Conservation (phyloP, 1,284 basidiomycete species). For the Xerocomus minutiporus region DNA sequence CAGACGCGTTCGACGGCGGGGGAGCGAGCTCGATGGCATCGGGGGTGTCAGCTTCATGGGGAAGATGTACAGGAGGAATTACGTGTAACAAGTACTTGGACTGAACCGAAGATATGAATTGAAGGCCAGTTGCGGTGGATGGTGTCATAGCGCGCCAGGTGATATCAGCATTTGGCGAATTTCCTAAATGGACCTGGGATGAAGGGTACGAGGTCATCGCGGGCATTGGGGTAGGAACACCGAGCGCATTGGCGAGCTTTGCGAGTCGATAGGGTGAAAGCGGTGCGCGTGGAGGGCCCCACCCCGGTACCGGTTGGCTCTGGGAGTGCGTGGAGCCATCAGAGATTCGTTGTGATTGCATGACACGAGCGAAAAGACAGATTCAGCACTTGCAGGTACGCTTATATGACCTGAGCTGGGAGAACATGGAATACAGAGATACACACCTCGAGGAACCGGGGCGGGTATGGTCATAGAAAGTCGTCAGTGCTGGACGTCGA, state of each 20-base stretch:
- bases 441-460: constrained; percentile 14
- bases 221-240: constrained; percentile 68
- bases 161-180: constrained; percentile 36
- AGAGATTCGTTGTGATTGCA: constrained; percentile 15
- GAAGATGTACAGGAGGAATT: constrained; percentile 64
- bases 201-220: constrained; percentile 34
- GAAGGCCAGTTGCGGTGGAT: constrained; percentile 39
- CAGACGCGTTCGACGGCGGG: constrained; percentile 54
- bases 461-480: neutral
- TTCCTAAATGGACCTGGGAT: constrained; percentile 31
- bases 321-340: constrained; percentile 2
- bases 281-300: constrained; percentile 64
- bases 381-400: neutral
- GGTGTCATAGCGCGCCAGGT: constrained; percentile 57
- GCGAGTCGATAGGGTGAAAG: constrained; percentile 70
- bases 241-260: constrained; percentile 76
- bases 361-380: neutral
- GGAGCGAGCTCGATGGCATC: constrained; percentile 46
- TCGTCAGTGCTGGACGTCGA: constrained; percentile 2
- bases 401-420: constrained; percentile 8
- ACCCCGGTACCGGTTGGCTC: constrained; percentile 30
- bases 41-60: constrained; percentile 48
- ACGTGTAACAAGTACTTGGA: constrained; percentile 74
- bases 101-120: constrained; percentile 22
- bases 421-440: neutral